Conservation (phyloP, 2,329 filamentous ascomycete species). For the Xylaria sp. region DNA sequence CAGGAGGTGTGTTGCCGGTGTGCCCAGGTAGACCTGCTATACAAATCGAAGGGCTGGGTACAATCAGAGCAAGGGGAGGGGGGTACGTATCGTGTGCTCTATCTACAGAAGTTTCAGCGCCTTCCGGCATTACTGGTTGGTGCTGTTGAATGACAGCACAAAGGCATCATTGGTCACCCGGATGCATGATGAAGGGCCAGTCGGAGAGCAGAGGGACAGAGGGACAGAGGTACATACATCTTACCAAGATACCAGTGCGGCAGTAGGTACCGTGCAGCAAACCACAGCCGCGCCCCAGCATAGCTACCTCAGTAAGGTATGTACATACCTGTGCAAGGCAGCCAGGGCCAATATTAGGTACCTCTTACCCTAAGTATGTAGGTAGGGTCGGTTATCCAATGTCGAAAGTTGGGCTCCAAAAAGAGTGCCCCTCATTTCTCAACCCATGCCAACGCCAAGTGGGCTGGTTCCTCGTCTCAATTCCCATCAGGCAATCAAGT, state of each 20-base stretch:
- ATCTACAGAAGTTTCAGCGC: slow-evolving; percentile 21
- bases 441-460: slow-evolving; percentile 34
- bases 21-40: slow-evolving; percentile 1
- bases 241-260: neutral
- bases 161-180: slow-evolving; percentile 36
- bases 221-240: slow-evolving; percentile 13
- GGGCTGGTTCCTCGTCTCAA: slow-evolving; percentile 33
- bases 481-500: slow-evolving; percentile 19
- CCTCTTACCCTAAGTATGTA: neutral
- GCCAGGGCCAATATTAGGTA: neutral
- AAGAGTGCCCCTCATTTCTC: slow-evolving; percentile 39
- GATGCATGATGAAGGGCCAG: slow-evolving; percentile 2
- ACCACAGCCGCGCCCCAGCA: slow-evolving; percentile 12
- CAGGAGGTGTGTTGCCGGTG: slow-evolving; percentile 22
- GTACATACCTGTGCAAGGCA: neutral
- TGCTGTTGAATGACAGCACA: slow-evolving; percentile 34
- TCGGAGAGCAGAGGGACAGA: slow-evolving; percentile 8
- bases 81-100: slow-evolving; percentile 24
- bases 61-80: slow-evolving; percentile 1
- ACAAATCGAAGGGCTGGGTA: slow-evolving; percentile 3
- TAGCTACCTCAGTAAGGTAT: neutral
- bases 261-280: slow-evolving; percentile 20
- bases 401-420: slow-evolving; percentile 31
- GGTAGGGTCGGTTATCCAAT: neutral
- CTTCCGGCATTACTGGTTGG: slow-evolving; percentile 21